Evolutionary conservation across 2,329 filamentous ascomycete species (phyloP), one percentile per base, ranked within the genome.

Genomic region (Aspergillus niger): DNA sequence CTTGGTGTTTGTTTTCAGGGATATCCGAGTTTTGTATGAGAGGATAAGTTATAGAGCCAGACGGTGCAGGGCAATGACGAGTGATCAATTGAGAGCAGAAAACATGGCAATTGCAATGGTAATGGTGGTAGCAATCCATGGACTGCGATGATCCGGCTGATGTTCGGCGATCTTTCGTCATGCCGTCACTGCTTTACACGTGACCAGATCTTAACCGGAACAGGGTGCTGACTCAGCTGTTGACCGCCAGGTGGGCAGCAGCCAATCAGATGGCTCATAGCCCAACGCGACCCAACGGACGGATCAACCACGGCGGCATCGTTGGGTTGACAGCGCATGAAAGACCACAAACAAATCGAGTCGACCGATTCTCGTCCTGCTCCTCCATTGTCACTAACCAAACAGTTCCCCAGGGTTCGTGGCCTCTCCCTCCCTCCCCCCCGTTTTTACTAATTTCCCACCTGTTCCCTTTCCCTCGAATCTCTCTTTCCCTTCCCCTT

Each of bases 291-390:
- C 74, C 74, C 74, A 74, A 70, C 67, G 63, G 70, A 66, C 68
- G 67, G 70, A 72, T 71, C 70, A 74, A 70, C 71, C 66, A 71
- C 56, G 60, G 53, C 63, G 53, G 55, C 55, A 57, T 39, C 48
- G 65, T 54, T 59, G 60, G 60, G 57, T 60, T 60, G 66, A 67
- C 70, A 73, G 71, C 72, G 72, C 71, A 79, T 77, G 79, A 77
- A 79, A 76, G 77, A 58, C 78, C 77, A 79, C 80, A 79, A 79
- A 80, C 78, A 79, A 79, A 78, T 65, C 44, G 56, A 62, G 59
- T 63, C 55, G 63, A 60, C 77, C 77, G 76, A 76, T 73, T 74
- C 58, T 56, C 49, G 43, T 43, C 56, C 26, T 52, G 51, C 43
- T 58, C 57, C 38, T 43, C 28, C 52, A 43, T 55, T 47, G 53